phyloP scores from a whole-genome alignment of 1,139 yeast species.

The Suhomyces maxii region DNA sequence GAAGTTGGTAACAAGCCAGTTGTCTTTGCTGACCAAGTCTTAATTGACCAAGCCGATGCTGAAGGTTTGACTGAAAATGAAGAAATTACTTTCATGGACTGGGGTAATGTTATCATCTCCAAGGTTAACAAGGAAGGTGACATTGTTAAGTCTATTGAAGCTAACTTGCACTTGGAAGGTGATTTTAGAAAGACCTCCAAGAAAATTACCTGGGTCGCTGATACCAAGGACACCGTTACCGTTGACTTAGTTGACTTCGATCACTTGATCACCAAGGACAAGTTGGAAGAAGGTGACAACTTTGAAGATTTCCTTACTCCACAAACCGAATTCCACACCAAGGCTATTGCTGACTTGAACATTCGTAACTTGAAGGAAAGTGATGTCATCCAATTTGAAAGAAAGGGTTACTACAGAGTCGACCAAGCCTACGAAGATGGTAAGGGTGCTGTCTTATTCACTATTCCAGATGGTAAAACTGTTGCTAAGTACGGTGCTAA shows the following conservation, averaged over 20 bases:
- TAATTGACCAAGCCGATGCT: conserved; percentile 92
- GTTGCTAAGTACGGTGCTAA: conserved; percentile 79
- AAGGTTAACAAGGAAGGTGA: conserved; percentile 61
- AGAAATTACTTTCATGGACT: conserved; percentile 96
- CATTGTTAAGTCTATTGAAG: conserved; percentile 64
- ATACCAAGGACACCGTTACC: conserved; percentile 65
- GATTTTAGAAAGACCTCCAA: conserved; percentile 96
- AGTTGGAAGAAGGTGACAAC: conserved; percentile 91
- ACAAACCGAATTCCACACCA: conserved; percentile 78
- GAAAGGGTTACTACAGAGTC: conserved; percentile 93
- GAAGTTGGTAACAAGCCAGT: conserved; percentile 86
- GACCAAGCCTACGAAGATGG: conserved; percentile 63
- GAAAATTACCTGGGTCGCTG: conserved; percentile 94
- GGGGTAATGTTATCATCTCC: conserved; percentile 92
- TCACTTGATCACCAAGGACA: conserved; percentile 93
- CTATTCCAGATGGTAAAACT: conserved; percentile 95
- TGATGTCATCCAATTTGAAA: conserved; percentile 89
- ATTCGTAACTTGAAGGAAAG: conserved; percentile 76
- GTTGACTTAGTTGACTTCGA: conserved; percentile 91
- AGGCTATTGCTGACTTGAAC: conserved; percentile 81
- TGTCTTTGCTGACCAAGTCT: conserved; percentile 58
- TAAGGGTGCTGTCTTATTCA: conserved; percentile 75
- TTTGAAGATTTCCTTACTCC: conserved; percentile 92
- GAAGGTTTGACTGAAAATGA: conserved; percentile 66
- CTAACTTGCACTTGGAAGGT: conserved; percentile 87